Evolutionary conservation across 1,284 basidiomycete genomes (phyloP).

Genomic region (Ceratobasidium sp.): DNA sequence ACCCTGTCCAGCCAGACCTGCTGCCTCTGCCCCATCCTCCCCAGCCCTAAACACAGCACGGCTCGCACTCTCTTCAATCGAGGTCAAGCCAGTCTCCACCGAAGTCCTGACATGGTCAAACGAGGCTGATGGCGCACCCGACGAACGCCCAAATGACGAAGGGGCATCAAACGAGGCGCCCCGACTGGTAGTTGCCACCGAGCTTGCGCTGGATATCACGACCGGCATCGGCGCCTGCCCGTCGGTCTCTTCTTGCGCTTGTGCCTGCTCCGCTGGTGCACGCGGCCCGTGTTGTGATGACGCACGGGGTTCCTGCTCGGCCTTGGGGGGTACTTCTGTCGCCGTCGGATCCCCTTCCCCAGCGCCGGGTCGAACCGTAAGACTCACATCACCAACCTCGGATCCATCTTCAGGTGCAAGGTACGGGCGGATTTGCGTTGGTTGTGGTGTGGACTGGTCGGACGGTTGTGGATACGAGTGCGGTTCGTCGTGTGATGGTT

Average conservation of each 20-base stretch:
- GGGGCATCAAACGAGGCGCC: neutral
- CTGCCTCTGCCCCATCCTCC: neutral
- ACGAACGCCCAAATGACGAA: neutral
- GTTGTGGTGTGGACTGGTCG: neutral
- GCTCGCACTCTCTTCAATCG: conserved; percentile 4
- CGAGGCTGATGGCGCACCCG: neutral
- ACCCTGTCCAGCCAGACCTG: neutral
- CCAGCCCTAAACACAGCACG: neutral
- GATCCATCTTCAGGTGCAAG: neutral
- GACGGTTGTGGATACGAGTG: neutral
- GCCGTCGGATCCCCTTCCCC: neutral
- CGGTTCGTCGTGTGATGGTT: neutral
- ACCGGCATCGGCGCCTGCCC: neutral
- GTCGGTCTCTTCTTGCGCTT: neutral
- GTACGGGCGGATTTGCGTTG: neutral
- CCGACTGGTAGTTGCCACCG: neutral
- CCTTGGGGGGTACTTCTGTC: neutral
- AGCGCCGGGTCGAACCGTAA: neutral
- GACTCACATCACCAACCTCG: neutral
- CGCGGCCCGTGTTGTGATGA: neutral
- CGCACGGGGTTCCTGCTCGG: neutral
- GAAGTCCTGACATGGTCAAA: conserved; percentile 2
- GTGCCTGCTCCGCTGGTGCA: neutral
- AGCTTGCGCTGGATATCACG: neutral
- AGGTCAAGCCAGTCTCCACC: conserved; percentile 2